phyloP scores from a whole-genome alignment of 176 grass and related monocot genomes.

The Carex littledalei region DNA sequence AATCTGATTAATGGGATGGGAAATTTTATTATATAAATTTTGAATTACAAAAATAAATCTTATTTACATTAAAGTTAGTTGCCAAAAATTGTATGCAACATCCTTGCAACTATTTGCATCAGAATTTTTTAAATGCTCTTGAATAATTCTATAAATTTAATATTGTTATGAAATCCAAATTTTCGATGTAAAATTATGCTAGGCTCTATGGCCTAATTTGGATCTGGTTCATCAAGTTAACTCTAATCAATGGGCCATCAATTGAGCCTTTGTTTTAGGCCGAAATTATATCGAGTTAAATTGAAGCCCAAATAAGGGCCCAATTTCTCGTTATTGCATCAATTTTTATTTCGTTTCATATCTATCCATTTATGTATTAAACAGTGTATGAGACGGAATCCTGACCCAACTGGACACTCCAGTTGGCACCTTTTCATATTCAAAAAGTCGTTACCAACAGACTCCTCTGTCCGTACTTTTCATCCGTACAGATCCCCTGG shows the following conservation, averaged over 20 bases:
- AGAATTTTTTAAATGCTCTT: background rate
- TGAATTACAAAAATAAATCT: background rate
- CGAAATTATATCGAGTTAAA: background rate
- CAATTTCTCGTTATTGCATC: background rate
- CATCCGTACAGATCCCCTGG: background rate
- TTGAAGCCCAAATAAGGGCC: background rate
- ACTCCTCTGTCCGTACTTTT: background rate
- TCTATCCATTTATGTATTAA: background rate
- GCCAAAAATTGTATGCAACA: no score
- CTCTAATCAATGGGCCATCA: background rate
- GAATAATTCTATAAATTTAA: background rate
- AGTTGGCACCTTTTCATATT: conserved; percentile 1
- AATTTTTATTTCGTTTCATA: background rate
- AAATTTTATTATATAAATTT: background rate
- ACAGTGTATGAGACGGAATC: background rate
- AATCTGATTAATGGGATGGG: background rate
- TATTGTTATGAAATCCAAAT: background rate
- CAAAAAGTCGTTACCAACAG: conserved; percentile 5
- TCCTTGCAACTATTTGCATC: background rate
- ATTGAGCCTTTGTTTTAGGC: background rate
- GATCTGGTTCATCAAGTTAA: no score
- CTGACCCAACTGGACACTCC: background rate
- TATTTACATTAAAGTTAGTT: no score
- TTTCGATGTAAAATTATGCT: background rate
- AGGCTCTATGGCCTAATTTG: no score